Base-by-base conservation (phyloP, 2,329 filamentous ascomycete species). In the Beauveria australis region DNA sequence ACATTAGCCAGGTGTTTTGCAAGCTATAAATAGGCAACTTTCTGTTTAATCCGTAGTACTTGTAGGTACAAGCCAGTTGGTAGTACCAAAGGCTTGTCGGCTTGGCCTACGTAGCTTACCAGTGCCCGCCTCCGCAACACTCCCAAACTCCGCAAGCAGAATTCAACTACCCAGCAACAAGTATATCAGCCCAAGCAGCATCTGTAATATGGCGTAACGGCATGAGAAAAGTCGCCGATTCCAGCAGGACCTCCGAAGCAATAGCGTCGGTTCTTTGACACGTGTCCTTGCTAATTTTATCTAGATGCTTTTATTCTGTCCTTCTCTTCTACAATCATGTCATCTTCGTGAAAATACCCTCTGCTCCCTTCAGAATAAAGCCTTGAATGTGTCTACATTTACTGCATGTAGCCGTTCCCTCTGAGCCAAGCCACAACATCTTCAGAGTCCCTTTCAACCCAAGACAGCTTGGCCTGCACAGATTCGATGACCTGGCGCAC, bases 401-500 rank as follows among this genome's bases (percentile, higher is more conserved):
- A 71, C 24, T 53, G 26, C 52, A 70, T 53, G 24, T 70, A 70
- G 10, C 69, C 69, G 59, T 70, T 70, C 33, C 66, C 47, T 18
- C 37, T 47, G 24, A 70, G 66, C 88, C 88, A 92, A 48, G 71
- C 64, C 63, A 67, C 64, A 58, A 96, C 89, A 73, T 96, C 91
- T 33, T 84, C 81, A 49, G 81, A 79, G 73, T 96, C 92, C 62
- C 91, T 83, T 73, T 85, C 76, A 59, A 95, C 72, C 91, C 91
- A 96, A 62, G 86, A 83, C 67, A 88, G 81, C 83, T 96, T 97
- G 58, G 92, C 92, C 64, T 84, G 84, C 68, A 97, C 88, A 3
- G 87, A 81, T 73, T 97, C 93, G 66, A 89, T 81, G 72, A 89
- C 93, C 79, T 97, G 93, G n/a, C 91, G 91, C 62, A 97, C 78